Evolutionary conservation across 352 stramenopile species (phyloP).

Genomic region (Blastocystis sp.): DNA sequence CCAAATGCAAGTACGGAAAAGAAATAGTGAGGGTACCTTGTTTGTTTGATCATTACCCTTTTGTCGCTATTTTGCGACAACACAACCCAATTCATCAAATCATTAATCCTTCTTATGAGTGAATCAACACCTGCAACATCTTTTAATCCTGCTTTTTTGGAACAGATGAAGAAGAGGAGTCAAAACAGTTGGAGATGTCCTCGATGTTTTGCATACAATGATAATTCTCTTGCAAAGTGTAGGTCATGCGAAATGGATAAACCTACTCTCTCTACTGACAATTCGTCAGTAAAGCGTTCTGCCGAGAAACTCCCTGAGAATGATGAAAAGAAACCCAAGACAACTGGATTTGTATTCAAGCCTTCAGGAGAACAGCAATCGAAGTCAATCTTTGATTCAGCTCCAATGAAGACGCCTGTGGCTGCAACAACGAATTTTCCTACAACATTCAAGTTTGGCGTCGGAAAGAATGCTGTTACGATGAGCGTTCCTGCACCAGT

Average conservation of each 20-base stretch:
- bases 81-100: constrained; percentile 2
- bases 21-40: constrained; percentile 28
- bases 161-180: constrained; percentile 1
- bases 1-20: constrained; percentile 31
- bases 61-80: no score
- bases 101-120: neutral
- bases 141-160: constrained; percentile 37
- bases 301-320: neutral
- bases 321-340: constrained; percentile 12
- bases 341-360: neutral
- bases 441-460: neutral
- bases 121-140: neutral
- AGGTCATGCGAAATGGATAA: constrained; percentile 38
- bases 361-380: neutral
- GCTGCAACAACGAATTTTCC: neutral
- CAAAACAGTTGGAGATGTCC: neutral
- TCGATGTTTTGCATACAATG: constrained; percentile 5
- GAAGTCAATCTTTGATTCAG: neutral
- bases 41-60: constrained; percentile 32
- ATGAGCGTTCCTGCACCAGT: neutral
- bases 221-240: neutral
- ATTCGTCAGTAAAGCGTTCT: neutral
- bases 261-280: neutral
- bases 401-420: neutral
- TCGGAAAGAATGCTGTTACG: neutral